Evolutionary conservation across 495 filamentous ascomycete species (phyloP), one percentile per base, ranked within the genome.

Genomic region (Aspergillus avenaceus): DNA sequence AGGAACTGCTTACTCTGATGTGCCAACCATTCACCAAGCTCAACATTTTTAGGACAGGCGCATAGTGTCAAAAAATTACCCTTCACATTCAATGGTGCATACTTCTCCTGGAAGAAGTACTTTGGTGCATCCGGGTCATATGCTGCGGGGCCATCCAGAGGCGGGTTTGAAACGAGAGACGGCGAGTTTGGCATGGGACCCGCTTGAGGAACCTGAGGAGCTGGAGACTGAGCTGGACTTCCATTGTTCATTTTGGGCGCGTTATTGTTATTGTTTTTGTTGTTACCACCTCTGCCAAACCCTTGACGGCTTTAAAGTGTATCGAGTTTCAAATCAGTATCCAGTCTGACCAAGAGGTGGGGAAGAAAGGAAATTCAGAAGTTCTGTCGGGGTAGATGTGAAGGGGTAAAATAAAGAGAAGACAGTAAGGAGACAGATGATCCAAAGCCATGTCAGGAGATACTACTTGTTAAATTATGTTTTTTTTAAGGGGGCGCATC

Each of bases 51-150:
- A 8, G 91, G 91, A 62, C 88, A 87, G 43, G 88, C 88, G 57
- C 90, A 92, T 36, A 97, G 70, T 18, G 91, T 96, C 86, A 95
- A 89, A 65, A 96, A 96, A 69, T 96, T 97, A 37, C 91, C 91
- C 70, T 89, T 95, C 53, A 96, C 91, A 50, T 95, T 92, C 53
- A 95, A 79, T 56, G 84, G 85, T 36, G 87, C 83, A 61, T 91
- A 88, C 55, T 85, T 81, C 51, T 91, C 83, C 58, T 88, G 85
- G 65, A 91, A 86, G 67, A 85, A 86, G 66, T 81, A 84, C 59
- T 88, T 75, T 59, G 71, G 61, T 48, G 81, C 66, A 70, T 82
- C 83, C 41, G 84, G 72, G 22, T 74, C 75, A 55, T 72, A 78
- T 28, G 66, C 61, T 50, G 67, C 61, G 48, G 64, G 60, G 59